Evolutionary conservation across 805 yeast species (phyloP).

Genomic region (Metschnikowia baotianmanensis): DNA sequence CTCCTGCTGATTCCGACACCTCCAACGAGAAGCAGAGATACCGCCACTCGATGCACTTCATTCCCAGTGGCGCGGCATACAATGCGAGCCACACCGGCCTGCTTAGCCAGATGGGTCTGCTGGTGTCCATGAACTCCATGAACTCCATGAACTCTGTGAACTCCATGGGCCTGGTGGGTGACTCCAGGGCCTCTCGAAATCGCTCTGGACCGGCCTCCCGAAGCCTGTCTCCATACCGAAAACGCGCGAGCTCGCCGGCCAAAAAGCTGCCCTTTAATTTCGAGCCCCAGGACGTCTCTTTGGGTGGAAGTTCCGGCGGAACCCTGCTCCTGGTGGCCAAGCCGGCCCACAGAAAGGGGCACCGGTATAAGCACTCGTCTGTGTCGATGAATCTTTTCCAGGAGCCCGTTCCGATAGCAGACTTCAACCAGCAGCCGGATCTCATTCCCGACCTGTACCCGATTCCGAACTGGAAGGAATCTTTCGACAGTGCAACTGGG

Average conservation of each 20-base stretch:
- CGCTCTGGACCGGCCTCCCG: conserved; percentile 26
- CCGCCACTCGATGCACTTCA: conserved; percentile 22
- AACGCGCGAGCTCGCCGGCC: conserved; percentile 15
- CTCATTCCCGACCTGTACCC: conserved; percentile 64
- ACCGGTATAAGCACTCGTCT: conserved; percentile 91
- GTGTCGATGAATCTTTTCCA: conserved; percentile 95
- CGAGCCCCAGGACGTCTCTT: conserved; percentile 46
- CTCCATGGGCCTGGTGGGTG: no score
- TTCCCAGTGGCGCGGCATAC: no score
- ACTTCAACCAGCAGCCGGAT: conserved; percentile 52
- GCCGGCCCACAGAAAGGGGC: conserved; percentile 86
- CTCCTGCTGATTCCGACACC: no score
- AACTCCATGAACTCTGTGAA: no score
- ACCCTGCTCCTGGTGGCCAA: conserved; percentile 26
- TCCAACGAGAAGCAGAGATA: conserved; percentile 22
- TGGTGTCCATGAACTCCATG: no score
- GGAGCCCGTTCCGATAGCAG: conserved; percentile 64
- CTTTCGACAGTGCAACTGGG: conserved; percentile 54
- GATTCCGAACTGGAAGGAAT: conserved; percentile 68
- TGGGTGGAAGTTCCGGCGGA: conserved; percentile 16
- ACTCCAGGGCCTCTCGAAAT: conserved; percentile 30
- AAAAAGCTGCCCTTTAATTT: conserved; percentile 58
- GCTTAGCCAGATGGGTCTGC: no score
- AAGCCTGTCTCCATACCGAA: conserved; percentile 15
- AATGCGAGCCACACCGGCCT: no score